Conservation (phyloP, 257 asterid genomes). For the Lithospermum erythrorhizon region DNA sequence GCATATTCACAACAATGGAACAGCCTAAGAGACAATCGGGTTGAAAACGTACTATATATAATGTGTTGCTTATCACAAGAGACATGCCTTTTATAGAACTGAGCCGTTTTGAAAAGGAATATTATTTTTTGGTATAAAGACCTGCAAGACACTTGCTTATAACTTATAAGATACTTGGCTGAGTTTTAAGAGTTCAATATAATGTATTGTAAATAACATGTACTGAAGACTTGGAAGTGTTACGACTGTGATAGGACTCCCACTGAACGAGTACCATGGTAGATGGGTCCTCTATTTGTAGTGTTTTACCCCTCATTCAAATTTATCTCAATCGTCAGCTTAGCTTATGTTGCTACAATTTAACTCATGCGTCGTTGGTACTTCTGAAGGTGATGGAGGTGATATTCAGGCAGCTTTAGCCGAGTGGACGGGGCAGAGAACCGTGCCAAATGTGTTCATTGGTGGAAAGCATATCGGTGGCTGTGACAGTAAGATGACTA, state of each 20-base stretch:
- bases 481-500: conserved; percentile 30
- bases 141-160: neutral
- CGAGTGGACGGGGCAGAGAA: conserved; percentile 78
- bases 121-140: too few species aligned
- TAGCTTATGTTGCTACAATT: neutral
- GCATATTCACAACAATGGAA: too few species aligned
- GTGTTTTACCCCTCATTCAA: neutral
- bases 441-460: conserved; percentile 77
- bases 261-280: too few species aligned
- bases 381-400: conserved; percentile 48
- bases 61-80: too few species aligned
- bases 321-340: neutral
- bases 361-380: neutral
- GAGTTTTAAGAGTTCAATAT: neutral
- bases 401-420: conserved; percentile 56
- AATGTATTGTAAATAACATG: neutral
- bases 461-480: conserved; percentile 84
- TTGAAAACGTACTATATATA: too few species aligned
- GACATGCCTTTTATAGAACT: too few species aligned
- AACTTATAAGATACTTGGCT: neutral
- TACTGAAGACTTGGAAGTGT: neutral
- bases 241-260: too few species aligned
- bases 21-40: too few species aligned
- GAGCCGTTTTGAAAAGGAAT: too few species aligned
- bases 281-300: neutral